phyloP scores from a whole-genome alignment of 192 early-diverging fungal species.

The Coemansia sp. region DNA sequence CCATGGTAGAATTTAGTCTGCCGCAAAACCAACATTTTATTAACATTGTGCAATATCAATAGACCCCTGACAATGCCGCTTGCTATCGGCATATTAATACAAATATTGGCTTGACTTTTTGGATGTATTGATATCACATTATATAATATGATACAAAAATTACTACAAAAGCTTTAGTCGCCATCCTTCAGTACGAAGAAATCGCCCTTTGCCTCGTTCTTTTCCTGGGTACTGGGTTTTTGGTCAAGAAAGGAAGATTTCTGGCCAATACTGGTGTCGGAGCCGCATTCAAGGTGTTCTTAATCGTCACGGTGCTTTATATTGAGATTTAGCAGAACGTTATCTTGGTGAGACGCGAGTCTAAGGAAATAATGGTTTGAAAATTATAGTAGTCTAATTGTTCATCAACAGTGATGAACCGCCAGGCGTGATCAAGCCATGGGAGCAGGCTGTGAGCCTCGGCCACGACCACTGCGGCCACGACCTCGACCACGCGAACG shows the following conservation, averaged over 20 bases:
- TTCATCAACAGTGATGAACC: not conserved
- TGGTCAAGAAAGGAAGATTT: slow-evolving; percentile 52
- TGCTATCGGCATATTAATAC: not conserved
- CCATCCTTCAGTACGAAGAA: slow-evolving; percentile 81
- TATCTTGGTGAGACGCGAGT: too few relatives aligned
- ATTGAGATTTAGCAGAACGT: not conserved
- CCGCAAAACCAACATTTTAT: not conserved
- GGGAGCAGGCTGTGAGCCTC: not conserved
- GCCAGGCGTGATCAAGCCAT: not conserved
- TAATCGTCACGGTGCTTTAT: not conserved
- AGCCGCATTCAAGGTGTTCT: not conserved
- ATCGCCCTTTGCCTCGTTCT: slow-evolving; percentile 86
- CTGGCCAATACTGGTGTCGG: not conserved
- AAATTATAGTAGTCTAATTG: not conserved
- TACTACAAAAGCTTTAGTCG: too few relatives aligned
- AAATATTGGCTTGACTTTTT: not conserved
- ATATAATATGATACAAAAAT: too few relatives aligned
- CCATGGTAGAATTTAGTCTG: slow-evolving; percentile 27
- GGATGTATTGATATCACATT: not conserved
- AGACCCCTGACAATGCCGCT: too few relatives aligned
- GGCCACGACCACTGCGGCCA: slow-evolving; percentile 12
- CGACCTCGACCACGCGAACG: slow-evolving; percentile 14
- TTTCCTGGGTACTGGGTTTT: slow-evolving; percentile 77
- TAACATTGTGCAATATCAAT: too few relatives aligned
- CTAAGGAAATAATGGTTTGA: not conserved